Percentiles rank a stretch among this genome's conserved stretches.
Conservation (phyloP, 306 rosid species). For the Cucumis cinereus region DNA sequence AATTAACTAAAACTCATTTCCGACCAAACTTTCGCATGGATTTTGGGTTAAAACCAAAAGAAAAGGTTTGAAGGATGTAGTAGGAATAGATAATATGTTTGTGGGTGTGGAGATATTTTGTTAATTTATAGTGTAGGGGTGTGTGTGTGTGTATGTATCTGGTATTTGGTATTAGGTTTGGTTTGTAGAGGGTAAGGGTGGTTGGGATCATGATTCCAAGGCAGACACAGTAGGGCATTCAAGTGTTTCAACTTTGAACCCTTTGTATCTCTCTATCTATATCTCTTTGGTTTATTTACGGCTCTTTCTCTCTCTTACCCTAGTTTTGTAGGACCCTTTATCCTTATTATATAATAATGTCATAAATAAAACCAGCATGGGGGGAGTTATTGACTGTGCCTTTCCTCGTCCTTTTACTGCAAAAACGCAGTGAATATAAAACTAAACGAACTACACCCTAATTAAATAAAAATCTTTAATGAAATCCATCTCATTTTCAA, state of each 20-base stretch:
- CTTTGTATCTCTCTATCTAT: too few relatives aligned
- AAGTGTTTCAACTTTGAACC: not conserved
- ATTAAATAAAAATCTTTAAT: too few relatives aligned
- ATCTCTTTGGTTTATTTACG: not conserved
- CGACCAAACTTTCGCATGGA: too few relatives aligned
- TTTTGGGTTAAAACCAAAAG: too few relatives aligned
- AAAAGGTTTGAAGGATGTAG: too few relatives aligned
- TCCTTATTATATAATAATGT: not conserved
- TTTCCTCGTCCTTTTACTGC: too few relatives aligned
- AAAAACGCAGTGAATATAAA: too few relatives aligned
- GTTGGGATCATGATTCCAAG: constrained; percentile 43
- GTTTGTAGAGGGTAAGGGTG: constrained; percentile 3
- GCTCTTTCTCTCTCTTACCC: not conserved
- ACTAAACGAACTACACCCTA: too few relatives aligned
- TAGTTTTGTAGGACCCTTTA: not conserved
- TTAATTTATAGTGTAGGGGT: not conserved
- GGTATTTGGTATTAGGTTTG: not conserved
- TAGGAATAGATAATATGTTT: too few relatives aligned
- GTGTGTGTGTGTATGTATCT: not conserved
- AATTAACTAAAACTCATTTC: too few relatives aligned
- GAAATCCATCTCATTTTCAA: too few relatives aligned
- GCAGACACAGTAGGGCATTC: constrained; percentile 23
- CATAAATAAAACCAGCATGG: not conserved
- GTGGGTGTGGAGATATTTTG: too few relatives aligned
- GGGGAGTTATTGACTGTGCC: not conserved